These are phyloP conservation scores for Lentinula guzmanii DNA, from an alignment of 768 basidiomycete species.

Conservation along the genomic window DNA sequence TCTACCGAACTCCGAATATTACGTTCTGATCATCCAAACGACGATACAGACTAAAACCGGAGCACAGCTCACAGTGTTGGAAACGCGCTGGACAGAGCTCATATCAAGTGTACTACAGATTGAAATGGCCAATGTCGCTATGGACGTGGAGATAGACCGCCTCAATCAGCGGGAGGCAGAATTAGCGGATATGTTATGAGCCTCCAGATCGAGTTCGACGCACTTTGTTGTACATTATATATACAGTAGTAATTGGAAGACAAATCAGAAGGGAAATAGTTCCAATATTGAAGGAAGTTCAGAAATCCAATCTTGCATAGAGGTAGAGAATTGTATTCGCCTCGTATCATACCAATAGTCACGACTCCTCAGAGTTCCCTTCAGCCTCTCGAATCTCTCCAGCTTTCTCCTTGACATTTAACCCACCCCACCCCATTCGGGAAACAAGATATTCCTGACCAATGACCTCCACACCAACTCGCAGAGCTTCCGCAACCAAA, in stretches of 20 bases:
- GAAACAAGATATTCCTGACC: conserved; percentile 88
- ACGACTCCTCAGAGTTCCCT: conserved; percentile 19
- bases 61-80: conserved; percentile 71
- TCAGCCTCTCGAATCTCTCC: conserved; percentile 8
- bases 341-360: conserved; percentile 25
- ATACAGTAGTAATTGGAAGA: neutral
- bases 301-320: no score
- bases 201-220: neutral
- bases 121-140: conserved; percentile 88
- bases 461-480: conserved; percentile 82
- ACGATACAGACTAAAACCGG: conserved; percentile 63
- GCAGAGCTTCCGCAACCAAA: conserved; percentile 77
- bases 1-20: neutral
- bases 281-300: no score
- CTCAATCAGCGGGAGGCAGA: conserved; percentile 58
- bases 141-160: conserved; percentile 74
- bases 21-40: neutral
- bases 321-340: neutral
- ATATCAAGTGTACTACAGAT: conserved; percentile 89
- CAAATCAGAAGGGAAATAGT: no score
- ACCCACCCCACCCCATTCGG: conserved; percentile 76
- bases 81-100: conserved; percentile 89
- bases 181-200: conserved; percentile 34
- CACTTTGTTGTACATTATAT: conserved; percentile 2
- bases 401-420: conserved; percentile 11